Percentiles rank a stretch among this genome's conserved stretches.
Evolutionary conservation across 2,329 filamentous ascomycete species (phyloP).

Genomic region (Nemania serpens): DNA sequence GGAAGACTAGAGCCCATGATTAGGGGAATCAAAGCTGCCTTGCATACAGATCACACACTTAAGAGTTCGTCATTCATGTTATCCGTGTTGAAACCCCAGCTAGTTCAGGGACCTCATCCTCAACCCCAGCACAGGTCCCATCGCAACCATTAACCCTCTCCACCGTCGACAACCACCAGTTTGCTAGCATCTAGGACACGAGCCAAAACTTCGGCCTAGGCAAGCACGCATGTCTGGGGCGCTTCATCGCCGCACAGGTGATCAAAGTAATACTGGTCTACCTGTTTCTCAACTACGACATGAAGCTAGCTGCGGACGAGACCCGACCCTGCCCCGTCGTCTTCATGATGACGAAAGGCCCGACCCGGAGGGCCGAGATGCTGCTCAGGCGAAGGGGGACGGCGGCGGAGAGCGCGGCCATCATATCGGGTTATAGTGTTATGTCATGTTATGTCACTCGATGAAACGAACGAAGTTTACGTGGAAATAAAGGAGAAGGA

Average conservation of each 20-base stretch:
- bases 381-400: conserved; percentile 36
- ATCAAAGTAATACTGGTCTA: conserved; percentile 51
- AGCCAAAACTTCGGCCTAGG: conserved; percentile 47
- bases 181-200: conserved; percentile 45
- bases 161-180: conserved; percentile 33
- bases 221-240: conserved; percentile 49
- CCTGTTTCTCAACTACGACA: conserved; percentile 48
- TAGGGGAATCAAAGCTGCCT: not conserved
- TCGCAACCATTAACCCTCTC: not conserved
- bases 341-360: conserved; percentile 44
- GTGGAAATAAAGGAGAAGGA: no score
- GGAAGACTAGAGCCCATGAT: not conserved
- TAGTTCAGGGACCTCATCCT: not conserved
- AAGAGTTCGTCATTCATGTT: not conserved
- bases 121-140: no score
- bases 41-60: not conserved
- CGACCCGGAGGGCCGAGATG: conserved; percentile 41
- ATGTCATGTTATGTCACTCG: no score
- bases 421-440: no score
- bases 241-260: conserved; percentile 52
- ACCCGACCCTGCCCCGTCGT: conserved; percentile 36
- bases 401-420: not conserved
- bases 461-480: no score
- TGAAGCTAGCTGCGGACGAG: conserved; percentile 40
- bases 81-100: not conserved